A percentile compares a stretch with the other conserved stretches of the same genome.
Evolutionary conservation across 1,284 basidiomycete species (phyloP).

Genomic region (Ceratobasidium sp.): DNA sequence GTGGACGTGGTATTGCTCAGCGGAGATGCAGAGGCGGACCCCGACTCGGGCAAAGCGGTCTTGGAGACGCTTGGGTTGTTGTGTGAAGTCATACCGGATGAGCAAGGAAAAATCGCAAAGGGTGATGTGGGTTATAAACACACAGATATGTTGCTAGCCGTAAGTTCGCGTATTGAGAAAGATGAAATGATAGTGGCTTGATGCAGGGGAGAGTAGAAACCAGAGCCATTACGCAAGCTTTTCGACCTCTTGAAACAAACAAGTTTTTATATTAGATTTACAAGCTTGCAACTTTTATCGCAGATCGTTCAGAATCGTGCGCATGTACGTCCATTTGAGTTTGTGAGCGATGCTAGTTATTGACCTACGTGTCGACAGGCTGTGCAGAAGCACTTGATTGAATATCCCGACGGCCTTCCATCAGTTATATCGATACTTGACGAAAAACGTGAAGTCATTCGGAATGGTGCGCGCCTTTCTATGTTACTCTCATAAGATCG

Average conservation of each 20-base stretch:
- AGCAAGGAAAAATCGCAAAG: slow-evolving; percentile 38
- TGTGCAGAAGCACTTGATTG: slow-evolving; percentile 90
- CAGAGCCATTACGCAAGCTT: slow-evolving; percentile 77
- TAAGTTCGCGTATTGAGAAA: slow-evolving; percentile 25
- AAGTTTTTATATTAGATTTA: slow-evolving; percentile 88
- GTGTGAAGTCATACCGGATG: slow-evolving; percentile 62
- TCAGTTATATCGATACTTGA: slow-evolving; percentile 74
- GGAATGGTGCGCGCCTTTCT: slow-evolving; percentile 68
- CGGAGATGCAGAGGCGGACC: slow-evolving; percentile 86
- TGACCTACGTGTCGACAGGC: slow-evolving; percentile 44
- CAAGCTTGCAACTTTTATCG: slow-evolving; percentile 83
- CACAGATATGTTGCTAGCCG: slow-evolving; percentile 70
- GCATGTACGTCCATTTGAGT: slow-evolving; percentile 47
- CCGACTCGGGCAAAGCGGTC: slow-evolving; percentile 88
- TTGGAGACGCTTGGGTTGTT: slow-evolving; percentile 83
- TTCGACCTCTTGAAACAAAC: slow-evolving; percentile 76
- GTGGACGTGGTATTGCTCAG: slow-evolving; percentile 71
- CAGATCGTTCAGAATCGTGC: slow-evolving; percentile 81
- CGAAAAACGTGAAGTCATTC: slow-evolving; percentile 81
- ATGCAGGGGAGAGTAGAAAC: slow-evolving; percentile 49
- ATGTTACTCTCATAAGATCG: slow-evolving; percentile 48
- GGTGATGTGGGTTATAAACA: slow-evolving; percentile 76
- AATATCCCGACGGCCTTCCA: slow-evolving; percentile 73
- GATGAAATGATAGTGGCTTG: background rate
- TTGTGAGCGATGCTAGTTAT: background rate